Conservation (phyloP, 2,329 filamentous ascomycete genomes). For the Huntiella abstrusa region DNA sequence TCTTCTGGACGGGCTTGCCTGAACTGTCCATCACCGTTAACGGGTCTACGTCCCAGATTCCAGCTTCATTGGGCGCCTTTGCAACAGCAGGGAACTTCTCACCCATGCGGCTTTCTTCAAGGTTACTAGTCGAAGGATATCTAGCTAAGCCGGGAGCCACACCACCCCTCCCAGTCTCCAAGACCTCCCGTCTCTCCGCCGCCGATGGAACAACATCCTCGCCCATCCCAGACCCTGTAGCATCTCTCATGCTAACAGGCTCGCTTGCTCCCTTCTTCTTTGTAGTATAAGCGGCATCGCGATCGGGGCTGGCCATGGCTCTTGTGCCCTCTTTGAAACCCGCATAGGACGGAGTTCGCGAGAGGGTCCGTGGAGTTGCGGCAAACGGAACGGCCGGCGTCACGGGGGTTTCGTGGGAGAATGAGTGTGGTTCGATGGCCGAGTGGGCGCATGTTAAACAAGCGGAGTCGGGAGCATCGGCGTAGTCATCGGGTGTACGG, state of each 20-base stretch:
- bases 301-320: no score
- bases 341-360: neutral
- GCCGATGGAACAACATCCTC: no score
- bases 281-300: neutral
- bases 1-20: neutral
- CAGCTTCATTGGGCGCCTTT: neutral
- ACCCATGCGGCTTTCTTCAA: neutral
- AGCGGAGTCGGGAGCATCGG: neutral
- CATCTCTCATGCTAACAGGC: neutral
- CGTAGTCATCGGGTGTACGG: slow-evolving; percentile 7
- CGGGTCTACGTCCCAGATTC: slow-evolving; percentile 9
- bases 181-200: no score
- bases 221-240: no score
- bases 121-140: neutral
- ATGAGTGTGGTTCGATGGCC: slow-evolving; percentile 3
- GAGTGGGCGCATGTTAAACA: neutral
- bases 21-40: slow-evolving; percentile 3
- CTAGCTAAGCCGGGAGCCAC: neutral
- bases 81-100: neutral
- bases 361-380: slow-evolving; percentile 4
- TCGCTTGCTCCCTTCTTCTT: neutral
- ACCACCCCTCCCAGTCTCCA: neutral
- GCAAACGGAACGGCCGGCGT: neutral
- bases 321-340: no score
- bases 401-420: neutral